Evolutionary conservation across 192 early-diverging fungal species (phyloP).

Genomic region (Coemansia sp.): DNA sequence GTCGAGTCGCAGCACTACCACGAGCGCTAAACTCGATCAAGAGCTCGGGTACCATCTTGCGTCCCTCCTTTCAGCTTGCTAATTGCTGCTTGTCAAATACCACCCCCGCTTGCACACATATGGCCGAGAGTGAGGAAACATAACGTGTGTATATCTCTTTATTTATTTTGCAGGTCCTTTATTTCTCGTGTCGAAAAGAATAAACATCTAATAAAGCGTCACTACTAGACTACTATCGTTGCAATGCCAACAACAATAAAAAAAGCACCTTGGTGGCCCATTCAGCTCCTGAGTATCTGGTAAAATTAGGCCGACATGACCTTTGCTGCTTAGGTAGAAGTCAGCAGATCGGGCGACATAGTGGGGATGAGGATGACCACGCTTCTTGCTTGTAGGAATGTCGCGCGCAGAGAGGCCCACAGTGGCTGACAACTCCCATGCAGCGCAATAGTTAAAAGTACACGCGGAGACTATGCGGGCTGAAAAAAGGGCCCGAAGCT

Average conservation of each 20-base stretch:
- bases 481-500: neutral
- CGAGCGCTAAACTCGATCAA: conserved; percentile 31
- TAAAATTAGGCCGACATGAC: neutral
- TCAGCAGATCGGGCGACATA: neutral
- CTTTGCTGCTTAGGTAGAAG: neutral
- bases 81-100: neutral
- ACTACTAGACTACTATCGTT: neutral
- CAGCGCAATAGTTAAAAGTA: neutral
- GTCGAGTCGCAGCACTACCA: conserved; percentile 55
- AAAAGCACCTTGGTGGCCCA: neutral
- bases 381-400: neutral
- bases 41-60: neutral
- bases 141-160: neutral
- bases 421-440: neutral
- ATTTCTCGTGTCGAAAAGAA: neutral
- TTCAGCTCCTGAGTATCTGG: neutral
- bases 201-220: neutral
- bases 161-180: neutral
- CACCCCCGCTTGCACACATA: neutral
- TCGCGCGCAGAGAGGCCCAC: neutral
- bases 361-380: neutral
- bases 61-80: neutral
- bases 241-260: neutral
- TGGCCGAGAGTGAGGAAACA: neutral
- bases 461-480: conserved; percentile 3